Base-by-base conservation (phyloP, 2,329 filamentous ascomycete genomes). In the Scedosporium apiospermum region DNA sequence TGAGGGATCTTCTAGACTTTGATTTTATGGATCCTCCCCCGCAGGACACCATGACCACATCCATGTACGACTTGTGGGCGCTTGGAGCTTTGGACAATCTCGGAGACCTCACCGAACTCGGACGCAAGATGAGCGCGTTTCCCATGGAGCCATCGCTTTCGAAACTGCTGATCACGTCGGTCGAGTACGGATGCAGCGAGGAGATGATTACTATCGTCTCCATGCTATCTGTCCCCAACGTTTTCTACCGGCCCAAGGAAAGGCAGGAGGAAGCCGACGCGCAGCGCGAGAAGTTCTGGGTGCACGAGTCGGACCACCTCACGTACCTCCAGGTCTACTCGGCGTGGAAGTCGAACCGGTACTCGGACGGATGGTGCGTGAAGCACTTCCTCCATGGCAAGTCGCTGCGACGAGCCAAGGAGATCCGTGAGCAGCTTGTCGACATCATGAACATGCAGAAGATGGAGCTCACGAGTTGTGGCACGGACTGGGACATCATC, bases 11-110 rank as follows among this genome's bases (percentile, higher is more conserved):
- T 9, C 77, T 99, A 1, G 93, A 99, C 73, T 99, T 99, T 71
- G 92, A 98, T 73, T 99, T 99, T 69, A 98, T 99, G 93, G 95
- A 99, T 68, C 95, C 95, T 1, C 95, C 95, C 6, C 95, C 95
- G 0, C 95, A 99, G 75, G 96, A 99, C 70, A 97, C 93, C 0
- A 98, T 99, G 67, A 93, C 91, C 0, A 99, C 95, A 0, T 97
- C 93, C 3, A 87, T 99, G 42, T 99, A 98, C 75, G 95, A 99
- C 69, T 84, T 99, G 0, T 99, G 95, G 95, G 93, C 95, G 0
- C 81, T 99, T 0, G 95, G 95, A 1, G 93, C 95, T 0, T 77
- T 99, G 12, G 91, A 97, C 72, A 97, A 99, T 68, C 82, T 98
- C 16, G 96, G 95, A 42, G 91, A 97, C 67, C 82, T 99, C 27